phyloP scores from a whole-genome alignment of 148 eudicot genomes.

The Rhododendron griersonianum region DNA sequence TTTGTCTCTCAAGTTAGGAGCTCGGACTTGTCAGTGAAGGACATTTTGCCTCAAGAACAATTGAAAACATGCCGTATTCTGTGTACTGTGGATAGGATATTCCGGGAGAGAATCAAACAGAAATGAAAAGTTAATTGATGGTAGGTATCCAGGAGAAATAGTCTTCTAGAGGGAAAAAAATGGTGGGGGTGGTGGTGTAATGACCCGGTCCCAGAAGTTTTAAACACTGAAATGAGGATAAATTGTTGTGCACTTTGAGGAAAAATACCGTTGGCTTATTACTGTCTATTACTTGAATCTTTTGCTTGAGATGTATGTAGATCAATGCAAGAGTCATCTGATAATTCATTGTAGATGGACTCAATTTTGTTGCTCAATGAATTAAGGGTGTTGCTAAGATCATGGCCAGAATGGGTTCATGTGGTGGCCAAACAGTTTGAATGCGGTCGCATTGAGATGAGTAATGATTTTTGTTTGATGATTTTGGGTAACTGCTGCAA shows the following conservation, averaged over 20 bases:
- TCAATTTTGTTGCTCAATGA: neutral
- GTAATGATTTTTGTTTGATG: neutral
- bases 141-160: too few relatives aligned
- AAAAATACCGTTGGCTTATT: neutral
- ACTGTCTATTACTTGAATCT: neutral
- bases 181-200: neutral
- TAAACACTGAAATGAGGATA: neutral
- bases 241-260: neutral
- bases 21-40: neutral
- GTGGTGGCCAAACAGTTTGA: neutral
- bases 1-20: neutral
- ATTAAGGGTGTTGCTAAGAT: neutral
- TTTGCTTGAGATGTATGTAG: neutral
- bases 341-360: too few relatives aligned
- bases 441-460: neutral
- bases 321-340: neutral
- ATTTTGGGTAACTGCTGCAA: neutral
- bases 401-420: neutral
- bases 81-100: neutral
- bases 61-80: neutral
- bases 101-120: neutral
- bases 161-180: neutral
- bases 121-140: neutral
- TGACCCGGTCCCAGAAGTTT: neutral
- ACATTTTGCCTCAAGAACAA: neutral